Percentiles rank a stretch among this genome's conserved stretches.
Conservation (phyloP, 768 basidiomycete species). For the Cubamyces lactineus region DNA sequence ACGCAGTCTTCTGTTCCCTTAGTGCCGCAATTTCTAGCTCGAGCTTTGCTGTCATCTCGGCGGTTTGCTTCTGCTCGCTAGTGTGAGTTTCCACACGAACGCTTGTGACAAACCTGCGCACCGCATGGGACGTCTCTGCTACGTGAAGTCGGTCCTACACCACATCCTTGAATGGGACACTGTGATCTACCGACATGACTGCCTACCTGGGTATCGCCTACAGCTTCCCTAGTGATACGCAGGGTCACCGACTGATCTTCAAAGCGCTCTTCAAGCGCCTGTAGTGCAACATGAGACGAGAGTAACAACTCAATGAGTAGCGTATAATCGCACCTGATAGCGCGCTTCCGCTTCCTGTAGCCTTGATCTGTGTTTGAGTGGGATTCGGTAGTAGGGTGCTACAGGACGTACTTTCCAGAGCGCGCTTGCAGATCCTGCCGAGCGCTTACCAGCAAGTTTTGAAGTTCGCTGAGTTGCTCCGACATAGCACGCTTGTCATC, state of each 20-base stretch:
- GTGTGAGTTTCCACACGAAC: constrained; percentile 13
- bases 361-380: constrained; percentile 6
- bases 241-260: constrained; percentile 60
- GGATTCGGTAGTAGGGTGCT: background rate
- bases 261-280: constrained; percentile 61
- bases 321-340: constrained; percentile 20
- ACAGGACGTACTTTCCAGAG: constrained; percentile 22
- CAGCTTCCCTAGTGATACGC: constrained; percentile 55
- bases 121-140: constrained; percentile 42
- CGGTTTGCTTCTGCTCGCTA: constrained; percentile 33
- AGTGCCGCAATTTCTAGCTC: constrained; percentile 45
- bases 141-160: constrained; percentile 44
- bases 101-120: constrained; percentile 27
- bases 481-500: constrained; percentile 3
- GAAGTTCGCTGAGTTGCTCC: background rate
- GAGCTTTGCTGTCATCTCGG: constrained; percentile 39
- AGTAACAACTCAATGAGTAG: background rate
- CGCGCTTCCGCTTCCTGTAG: constrained; percentile 21
- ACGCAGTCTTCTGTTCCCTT: constrained; percentile 42
- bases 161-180: background rate
- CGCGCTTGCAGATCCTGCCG: constrained; percentile 14
- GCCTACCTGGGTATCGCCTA: constrained; percentile 53
- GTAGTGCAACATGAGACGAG: background rate
- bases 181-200: background rate
- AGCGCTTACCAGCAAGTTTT: background rate